These are phyloP conservation scores for Pseudocercospora fijiensis DNA, from an alignment of 2,329 filamentous ascomycete species.

Conservation along the genomic window DNA sequence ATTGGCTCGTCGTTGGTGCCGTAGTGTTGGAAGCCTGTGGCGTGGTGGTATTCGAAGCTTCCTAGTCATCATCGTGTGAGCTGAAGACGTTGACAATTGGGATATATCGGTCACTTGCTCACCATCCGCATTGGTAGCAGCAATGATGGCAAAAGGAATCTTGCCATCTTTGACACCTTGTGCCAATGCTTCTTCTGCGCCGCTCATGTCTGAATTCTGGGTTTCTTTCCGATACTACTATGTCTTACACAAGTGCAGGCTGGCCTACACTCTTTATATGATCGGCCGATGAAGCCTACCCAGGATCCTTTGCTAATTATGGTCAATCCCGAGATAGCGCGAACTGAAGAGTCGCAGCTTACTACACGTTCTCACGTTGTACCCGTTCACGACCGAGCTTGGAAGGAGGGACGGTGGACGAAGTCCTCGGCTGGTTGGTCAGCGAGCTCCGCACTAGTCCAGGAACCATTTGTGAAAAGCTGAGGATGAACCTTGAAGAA, in stretches of 20 bases:
- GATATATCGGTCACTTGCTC: not conserved
- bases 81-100: not conserved
- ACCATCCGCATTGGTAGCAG: slow-evolving; percentile 34
- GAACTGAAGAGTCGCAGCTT: not conserved
- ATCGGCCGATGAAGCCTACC: not conserved
- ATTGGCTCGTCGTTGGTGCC: slow-evolving; percentile 29
- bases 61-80: slow-evolving; percentile 20
- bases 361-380: not conserved
- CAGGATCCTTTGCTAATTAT: not conserved
- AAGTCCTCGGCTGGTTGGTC: slow-evolving; percentile 7
- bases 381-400: not conserved
- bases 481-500: not conserved
- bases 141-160: slow-evolving; percentile 35
- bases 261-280: slow-evolving; percentile 15
- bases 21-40: slow-evolving; percentile 30
- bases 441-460: not conserved
- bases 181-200: slow-evolving; percentile 30
- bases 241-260: not conserved
- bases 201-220: slow-evolving; percentile 18
- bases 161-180: slow-evolving; percentile 35
- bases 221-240: slow-evolving; percentile 1
- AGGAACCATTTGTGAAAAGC: not conserved
- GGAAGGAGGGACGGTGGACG: not conserved
- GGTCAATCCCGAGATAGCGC: not conserved
- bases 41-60: slow-evolving; percentile 34